Evolutionary conservation across 2,329 filamentous ascomycete species (phyloP), one percentile per base, ranked within the genome.

Genomic region (Colletotrichum neosansevieriae): DNA sequence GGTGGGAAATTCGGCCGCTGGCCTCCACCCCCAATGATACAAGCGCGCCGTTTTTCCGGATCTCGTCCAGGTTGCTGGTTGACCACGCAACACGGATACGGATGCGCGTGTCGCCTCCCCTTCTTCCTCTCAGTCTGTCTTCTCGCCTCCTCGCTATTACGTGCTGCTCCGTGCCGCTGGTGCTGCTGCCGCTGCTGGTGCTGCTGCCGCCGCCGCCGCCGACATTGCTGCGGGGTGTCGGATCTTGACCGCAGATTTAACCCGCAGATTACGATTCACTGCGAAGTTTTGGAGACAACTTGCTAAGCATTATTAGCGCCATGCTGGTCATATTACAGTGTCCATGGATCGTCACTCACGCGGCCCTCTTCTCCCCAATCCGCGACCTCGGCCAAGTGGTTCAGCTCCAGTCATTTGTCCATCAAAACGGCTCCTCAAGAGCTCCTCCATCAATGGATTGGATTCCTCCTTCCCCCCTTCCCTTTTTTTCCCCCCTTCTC

Each of bases 201-300:
- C 45, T 3, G 17, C 10, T 49, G 17, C 45, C 17, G 42, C 17
- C 24, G 21, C 45, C 34, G 34, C 17, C 34, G 34, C 24, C 36
- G 29, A 29, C 17, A 5, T n/a, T 21, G 32, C 44, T 59, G 57
- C 42, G 50, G 24, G 29, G 34, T 50, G 11, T 60, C 58, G 58
- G 58, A 60, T 60, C 47, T 60, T 60, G 58, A 60, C 58, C 58
- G 58, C 58, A 60, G 44, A 51, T 60, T 60, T 60, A 15, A 51
- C 58, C 45, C n/a, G 58, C 58, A 60, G 47, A 60, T 60, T 60
- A 60, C 58, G 45, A 60, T 60, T 60, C 45, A 21, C 47, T 17
- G 36, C 57, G 13, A n/a, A 15, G n/a, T n/a, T 40, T 17, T 17
- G 45, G 17, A 24, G 21, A 32, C 29, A n/a, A 29, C 45, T 58